Evolutionary conservation across 257 asterid genomes (phyloP).

Genomic region (Solanum gandarillasii): DNA sequence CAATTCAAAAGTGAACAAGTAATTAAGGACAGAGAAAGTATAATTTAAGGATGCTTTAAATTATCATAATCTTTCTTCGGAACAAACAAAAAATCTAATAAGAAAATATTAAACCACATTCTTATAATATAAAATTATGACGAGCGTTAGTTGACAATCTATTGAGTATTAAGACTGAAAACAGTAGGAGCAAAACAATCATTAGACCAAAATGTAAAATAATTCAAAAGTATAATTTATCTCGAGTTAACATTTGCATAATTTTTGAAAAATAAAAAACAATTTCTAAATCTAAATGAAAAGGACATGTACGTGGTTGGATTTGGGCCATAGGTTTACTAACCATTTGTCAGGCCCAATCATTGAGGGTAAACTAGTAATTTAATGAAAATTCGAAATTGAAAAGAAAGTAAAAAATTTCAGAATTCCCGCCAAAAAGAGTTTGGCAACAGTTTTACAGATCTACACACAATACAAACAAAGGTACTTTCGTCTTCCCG

Average conservation of each 20-base stretch:
- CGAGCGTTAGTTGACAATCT: background rate
- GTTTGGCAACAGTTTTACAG: background rate
- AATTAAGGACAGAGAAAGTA: no score
- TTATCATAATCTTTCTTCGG: no score
- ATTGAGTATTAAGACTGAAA: background rate
- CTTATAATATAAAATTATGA: background rate
- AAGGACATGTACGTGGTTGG: background rate
- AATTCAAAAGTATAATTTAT: background rate
- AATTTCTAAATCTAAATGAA: background rate
- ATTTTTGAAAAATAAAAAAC: background rate
- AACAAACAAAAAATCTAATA: background rate
- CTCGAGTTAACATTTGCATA: background rate
- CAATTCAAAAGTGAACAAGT: no score
- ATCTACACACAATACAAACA: background rate
- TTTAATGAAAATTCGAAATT: background rate
- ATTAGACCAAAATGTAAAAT: background rate
- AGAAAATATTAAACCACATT: background rate
- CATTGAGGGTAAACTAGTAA: background rate
- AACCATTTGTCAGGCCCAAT: background rate
- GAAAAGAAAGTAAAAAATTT: background rate
- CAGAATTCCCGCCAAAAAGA: background rate
- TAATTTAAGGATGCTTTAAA: no score
- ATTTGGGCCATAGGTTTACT: background rate
- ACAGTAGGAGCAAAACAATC: background rate
- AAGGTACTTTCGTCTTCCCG: background rate